Conservation (phyloP, 2,329 filamentous ascomycete genomes). For the Aspergillus sp. region DNA sequence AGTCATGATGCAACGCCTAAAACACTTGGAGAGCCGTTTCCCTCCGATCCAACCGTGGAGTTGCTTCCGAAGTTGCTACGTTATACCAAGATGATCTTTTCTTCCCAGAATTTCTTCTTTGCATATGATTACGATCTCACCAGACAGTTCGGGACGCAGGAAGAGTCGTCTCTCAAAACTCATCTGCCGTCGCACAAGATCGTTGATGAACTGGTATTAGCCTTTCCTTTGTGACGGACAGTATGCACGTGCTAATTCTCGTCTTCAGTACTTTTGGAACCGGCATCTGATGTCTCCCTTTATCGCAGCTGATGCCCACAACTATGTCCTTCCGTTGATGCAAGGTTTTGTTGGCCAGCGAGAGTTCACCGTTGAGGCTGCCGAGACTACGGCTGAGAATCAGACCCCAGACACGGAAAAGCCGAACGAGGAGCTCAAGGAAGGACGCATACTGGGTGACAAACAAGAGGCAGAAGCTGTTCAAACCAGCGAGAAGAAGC, state of each 20-base stretch:
- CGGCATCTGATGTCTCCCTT: slow-evolving; percentile 72
- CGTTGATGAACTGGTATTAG: slow-evolving; percentile 66
- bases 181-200: slow-evolving; percentile 67
- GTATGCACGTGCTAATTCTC: slow-evolving; percentile 11
- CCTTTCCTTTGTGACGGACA: neutral
- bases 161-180: slow-evolving; percentile 41
- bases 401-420: slow-evolving; percentile 15
- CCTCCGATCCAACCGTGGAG: slow-evolving; percentile 50
- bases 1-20: slow-evolving; percentile 8
- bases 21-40: slow-evolving; percentile 13
- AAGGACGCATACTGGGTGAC: slow-evolving; percentile 46
- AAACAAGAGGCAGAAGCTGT: slow-evolving; percentile 34
- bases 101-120: slow-evolving; percentile 87
- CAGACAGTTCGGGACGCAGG: slow-evolving; percentile 55
- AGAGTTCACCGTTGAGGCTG: slow-evolving; percentile 69
- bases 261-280: slow-evolving; percentile 82
- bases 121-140: slow-evolving; percentile 95
- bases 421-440: slow-evolving; percentile 22
- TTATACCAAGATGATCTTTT: slow-evolving; percentile 82
- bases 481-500: slow-evolving; percentile 31
- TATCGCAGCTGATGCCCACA: slow-evolving; percentile 69
- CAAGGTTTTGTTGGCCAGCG: slow-evolving; percentile 93
- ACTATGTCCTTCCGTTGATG: slow-evolving; percentile 76
- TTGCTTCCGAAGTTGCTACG: slow-evolving; percentile 82
- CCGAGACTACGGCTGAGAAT: slow-evolving; percentile 45